A percentile compares a stretch with the other conserved stretches of the same genome.
These are phyloP conservation scores for Nicotiana undulata DNA, from an alignment of 257 asterid species.

Conservation along the genomic window DNA sequence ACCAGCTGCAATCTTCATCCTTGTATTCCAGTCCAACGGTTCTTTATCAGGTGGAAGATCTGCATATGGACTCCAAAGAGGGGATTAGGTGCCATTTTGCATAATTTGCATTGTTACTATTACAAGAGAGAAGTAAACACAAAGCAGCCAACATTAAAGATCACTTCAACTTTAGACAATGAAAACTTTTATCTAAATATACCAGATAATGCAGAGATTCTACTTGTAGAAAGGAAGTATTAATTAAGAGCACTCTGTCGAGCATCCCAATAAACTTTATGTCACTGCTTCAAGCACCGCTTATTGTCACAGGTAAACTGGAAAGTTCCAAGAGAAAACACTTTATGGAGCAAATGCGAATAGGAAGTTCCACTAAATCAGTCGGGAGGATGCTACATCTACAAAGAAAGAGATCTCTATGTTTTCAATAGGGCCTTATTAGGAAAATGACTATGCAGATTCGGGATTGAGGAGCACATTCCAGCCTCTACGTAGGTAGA, in stretches of 20 bases:
- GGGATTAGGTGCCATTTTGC: background rate
- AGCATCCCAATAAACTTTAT: background rate
- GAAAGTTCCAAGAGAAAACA: too few species aligned
- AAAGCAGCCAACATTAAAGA: background rate
- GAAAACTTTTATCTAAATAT: background rate
- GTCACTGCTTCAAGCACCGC: background rate
- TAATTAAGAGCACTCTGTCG: background rate
- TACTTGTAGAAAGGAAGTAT: background rate
- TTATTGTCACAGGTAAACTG: too few species aligned
- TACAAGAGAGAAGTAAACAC: background rate
- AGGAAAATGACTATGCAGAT: background rate
- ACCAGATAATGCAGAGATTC: background rate
- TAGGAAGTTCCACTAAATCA: too few species aligned
- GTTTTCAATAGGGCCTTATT: background rate
- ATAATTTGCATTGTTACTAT: background rate
- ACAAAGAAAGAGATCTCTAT: background rate
- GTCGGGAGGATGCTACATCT: too few species aligned
- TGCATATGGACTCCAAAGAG: constrained; percentile 14
- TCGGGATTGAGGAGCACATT: background rate
- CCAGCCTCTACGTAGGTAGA: too few species aligned
- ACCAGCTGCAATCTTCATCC: constrained; percentile 95
- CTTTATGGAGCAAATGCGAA: too few species aligned
- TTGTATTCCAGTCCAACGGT: constrained; percentile 85
- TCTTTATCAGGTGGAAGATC: constrained; percentile 59
- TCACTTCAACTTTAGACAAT: background rate